A percentile compares a stretch with the other conserved stretches of the same genome.
phyloP scores from a whole-genome alignment of 1,284 basidiomycete species.

The Leccinum huronense region DNA sequence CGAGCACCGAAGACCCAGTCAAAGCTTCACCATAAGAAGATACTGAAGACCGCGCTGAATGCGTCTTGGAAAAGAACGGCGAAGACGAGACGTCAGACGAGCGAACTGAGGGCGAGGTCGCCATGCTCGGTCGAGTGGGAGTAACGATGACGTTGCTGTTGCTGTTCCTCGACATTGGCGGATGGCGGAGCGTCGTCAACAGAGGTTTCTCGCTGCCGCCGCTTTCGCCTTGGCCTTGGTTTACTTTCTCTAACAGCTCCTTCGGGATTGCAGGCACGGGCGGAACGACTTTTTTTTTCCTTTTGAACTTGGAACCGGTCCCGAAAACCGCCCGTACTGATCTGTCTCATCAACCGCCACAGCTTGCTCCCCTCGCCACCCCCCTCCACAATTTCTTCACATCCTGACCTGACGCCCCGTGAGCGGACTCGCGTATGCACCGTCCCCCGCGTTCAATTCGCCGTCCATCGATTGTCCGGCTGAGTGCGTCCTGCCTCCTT shows the following conservation, averaged over 20 bases:
- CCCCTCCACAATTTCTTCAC: slow-evolving; percentile 11
- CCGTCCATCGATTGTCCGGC: slow-evolving; percentile 22
- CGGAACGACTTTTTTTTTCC: slow-evolving; percentile 32
- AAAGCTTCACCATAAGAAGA: slow-evolving; percentile 53
- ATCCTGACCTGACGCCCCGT: slow-evolving; percentile 3
- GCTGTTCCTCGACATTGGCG: slow-evolving; percentile 2
- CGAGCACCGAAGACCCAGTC: slow-evolving; percentile 32
- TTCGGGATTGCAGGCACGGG: slow-evolving; percentile 63
- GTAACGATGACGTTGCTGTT: slow-evolving; percentile 10
- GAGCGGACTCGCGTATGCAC: slow-evolving; percentile 14
- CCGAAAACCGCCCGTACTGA: slow-evolving; percentile 61
- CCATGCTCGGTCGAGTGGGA: slow-evolving; percentile 39
- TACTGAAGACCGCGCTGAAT: slow-evolving; percentile 52
- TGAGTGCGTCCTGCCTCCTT: slow-evolving; percentile 16
- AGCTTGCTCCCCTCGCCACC: slow-evolving; percentile 42
- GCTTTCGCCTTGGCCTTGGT: slow-evolving; percentile 10
- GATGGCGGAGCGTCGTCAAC: background rate
- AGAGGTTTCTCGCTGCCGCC: slow-evolving; percentile 24
- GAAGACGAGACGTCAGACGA: slow-evolving; percentile 55
- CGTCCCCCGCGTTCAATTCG: slow-evolving; percentile 1
- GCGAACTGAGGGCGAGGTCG: slow-evolving; percentile 53
- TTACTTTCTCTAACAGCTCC: slow-evolving; percentile 28
- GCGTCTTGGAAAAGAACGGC: slow-evolving; percentile 47
- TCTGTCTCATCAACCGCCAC: slow-evolving; percentile 68
- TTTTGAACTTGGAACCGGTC: slow-evolving; percentile 47